Percentiles rank a stretch among this genome's conserved stretches.
phyloP scores from a whole-genome alignment of 192 early-diverging fungal genomes.

The Coemansia sp. region DNA sequence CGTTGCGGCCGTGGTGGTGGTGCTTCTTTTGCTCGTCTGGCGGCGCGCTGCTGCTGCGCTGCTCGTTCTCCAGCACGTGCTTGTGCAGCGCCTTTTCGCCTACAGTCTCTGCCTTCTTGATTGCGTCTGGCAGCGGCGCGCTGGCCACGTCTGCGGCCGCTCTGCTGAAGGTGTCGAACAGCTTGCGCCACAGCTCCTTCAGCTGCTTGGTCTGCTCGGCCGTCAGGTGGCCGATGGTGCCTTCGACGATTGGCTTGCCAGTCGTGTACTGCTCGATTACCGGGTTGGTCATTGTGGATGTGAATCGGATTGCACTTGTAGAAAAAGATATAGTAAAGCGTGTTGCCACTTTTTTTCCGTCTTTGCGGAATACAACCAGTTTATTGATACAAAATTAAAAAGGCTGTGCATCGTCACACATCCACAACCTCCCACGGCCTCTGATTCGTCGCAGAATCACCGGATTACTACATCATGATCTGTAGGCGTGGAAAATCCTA shows the following conservation, averaged over 20 bases:
- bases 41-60: background rate
- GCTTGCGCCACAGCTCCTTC: slow-evolving; percentile 54
- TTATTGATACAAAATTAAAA: too few relatives aligned
- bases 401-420: too few relatives aligned
- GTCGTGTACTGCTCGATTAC: slow-evolving; percentile 44
- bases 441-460: too few relatives aligned
- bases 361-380: too few relatives aligned
- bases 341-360: too few relatives aligned
- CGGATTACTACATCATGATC: too few relatives aligned
- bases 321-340: too few relatives aligned
- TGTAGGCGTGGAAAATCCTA: too few relatives aligned
- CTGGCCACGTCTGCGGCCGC: slow-evolving; percentile 12
- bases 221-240: slow-evolving; percentile 53
- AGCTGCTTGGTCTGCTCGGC: slow-evolving; percentile 43
- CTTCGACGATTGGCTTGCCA: slow-evolving; percentile 40
- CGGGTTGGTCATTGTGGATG: slow-evolving; percentile 19
- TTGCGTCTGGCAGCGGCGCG: slow-evolving; percentile 6
- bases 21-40: background rate
- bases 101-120: background rate
- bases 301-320: too few relatives aligned
- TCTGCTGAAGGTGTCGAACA: slow-evolving; percentile 34
- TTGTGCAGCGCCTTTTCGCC: too few relatives aligned
- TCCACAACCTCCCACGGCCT: too few relatives aligned
- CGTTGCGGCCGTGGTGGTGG: background rate
- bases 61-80: too few relatives aligned